phyloP scores from a whole-genome alignment of 257 asterid genomes.

The Oldenlandia corymbosa region DNA sequence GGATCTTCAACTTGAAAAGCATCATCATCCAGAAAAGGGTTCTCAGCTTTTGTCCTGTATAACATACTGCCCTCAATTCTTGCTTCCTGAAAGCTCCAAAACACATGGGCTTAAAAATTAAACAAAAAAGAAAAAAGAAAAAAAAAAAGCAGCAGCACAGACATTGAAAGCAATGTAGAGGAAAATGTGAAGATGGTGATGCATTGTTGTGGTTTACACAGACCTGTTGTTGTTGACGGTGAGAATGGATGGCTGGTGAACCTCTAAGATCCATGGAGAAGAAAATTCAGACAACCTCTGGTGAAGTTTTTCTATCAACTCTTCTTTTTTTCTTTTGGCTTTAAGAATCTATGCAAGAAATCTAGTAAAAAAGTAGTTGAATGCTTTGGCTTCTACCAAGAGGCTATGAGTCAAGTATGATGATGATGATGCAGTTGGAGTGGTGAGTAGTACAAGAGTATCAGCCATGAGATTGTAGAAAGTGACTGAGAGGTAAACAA shows the following conservation, averaged over 20 bases:
- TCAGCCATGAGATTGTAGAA: constrained; percentile 24
- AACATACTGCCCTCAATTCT: constrained; percentile 34
- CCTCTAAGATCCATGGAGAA: constrained; percentile 49
- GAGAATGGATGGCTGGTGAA: constrained; percentile 46
- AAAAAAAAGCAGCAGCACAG: not conserved
- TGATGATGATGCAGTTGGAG: constrained; percentile 18
- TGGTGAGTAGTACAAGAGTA: too few species aligned
- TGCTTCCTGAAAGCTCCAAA: constrained; percentile 37
- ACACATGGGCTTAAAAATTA: not conserved
- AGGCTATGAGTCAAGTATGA: too few species aligned
- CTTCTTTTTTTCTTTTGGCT: not conserved
- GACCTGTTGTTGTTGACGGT: constrained; percentile 27
- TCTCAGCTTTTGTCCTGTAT: constrained; percentile 29
- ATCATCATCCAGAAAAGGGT: constrained; percentile 57
- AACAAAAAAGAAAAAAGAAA: constrained; percentile 3
- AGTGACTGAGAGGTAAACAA: constrained; percentile 12
- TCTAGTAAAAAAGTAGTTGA: constrained; percentile 16
- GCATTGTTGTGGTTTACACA: too few species aligned
- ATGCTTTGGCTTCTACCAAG: constrained; percentile 10
- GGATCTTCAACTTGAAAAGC: constrained; percentile 65
- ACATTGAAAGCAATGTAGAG: not conserved
- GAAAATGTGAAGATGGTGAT: not conserved
- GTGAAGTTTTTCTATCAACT: too few species aligned
- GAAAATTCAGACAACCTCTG: not conserved
- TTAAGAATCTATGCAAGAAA: constrained; percentile 9